Evolutionary conservation across 805 yeast species (phyloP), one percentile per base, ranked within the genome.

Genomic region (Kodamaea sagamina): DNA sequence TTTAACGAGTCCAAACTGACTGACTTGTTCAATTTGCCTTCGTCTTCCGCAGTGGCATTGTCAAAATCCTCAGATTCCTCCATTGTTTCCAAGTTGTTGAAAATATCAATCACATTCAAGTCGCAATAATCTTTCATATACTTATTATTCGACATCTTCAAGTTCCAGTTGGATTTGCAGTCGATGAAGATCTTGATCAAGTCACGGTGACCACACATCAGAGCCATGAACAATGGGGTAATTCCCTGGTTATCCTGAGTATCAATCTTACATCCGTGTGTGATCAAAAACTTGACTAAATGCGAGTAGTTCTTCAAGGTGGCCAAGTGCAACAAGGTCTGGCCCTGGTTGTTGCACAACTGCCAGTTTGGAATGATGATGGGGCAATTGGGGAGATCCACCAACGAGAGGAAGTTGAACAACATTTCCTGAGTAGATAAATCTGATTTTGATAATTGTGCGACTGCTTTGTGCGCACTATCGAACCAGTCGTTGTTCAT

Each of bases 151-250:
- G 71, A 63, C 18, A 86, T 72, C 54, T 66, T 77, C 44, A 75
- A 59, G 28, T 72, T 67, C 49, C 77, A 62, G 51, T 78, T 80
- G 1, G 92, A 85, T 40, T 81, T 83, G 58, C 84, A 82, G 27
- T 75, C 81, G 32, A 83, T 58, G 49, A 87, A 71, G 32, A 83
- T 56, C 34, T 75, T 73, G 47, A 87, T 84, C 29, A 84, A 71
- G 36, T 77, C 82, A 40, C 86, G 69, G 55, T 85, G 77, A 24
- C 96, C 96, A 51, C 75, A 72, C 52, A 90, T 61, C 24, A 89
- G 78, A 0, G 97, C 96, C 57, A 86, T 82, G 61, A 90, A 96
- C 44, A 93, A 69, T 4, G 99, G 96, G 0, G 97, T 84, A 48
- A 79, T 78, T 1, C 96, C 97, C 58, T 83, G 86, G 32, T 75